These are phyloP conservation scores for Plasmodium sp. DNA, from an alignment of 169 alveolate genomes.

Conservation along the genomic window DNA sequence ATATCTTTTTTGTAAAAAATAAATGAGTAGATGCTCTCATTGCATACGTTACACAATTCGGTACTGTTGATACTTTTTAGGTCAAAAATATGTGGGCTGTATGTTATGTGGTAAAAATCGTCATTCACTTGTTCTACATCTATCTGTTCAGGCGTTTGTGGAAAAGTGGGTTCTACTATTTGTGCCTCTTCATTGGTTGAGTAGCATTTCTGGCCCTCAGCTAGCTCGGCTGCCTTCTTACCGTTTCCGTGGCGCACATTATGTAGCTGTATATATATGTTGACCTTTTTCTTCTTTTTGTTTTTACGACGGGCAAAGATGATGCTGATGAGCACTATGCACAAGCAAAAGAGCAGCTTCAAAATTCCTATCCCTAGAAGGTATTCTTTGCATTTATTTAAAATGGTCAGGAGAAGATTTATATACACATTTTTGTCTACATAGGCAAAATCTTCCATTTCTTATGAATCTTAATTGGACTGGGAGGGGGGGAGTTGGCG, in stretches of 20 bases:
- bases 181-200: constrained; percentile 12
- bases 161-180: background rate
- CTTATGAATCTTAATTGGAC: constrained; percentile 15
- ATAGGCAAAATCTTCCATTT: constrained; percentile 72
- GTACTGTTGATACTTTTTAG: constrained; percentile 20
- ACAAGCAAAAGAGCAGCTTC: constrained; percentile 33
- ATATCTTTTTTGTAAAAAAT: constrained; percentile 57
- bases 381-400: constrained; percentile 44
- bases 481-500: background rate
- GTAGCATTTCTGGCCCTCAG: background rate
- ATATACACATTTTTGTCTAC: constrained; percentile 69
- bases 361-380: constrained; percentile 37
- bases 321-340: constrained; percentile 36
- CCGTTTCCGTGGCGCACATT: background rate
- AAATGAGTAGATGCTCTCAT: constrained; percentile 60
- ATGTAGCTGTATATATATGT: constrained; percentile 40
- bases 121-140: constrained; percentile 12
- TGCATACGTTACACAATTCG: constrained; percentile 63
- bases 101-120: constrained; percentile 20
- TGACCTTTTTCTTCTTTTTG: constrained; percentile 52
- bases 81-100: constrained; percentile 52
- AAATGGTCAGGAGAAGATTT: constrained; percentile 24
- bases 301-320: constrained; percentile 57
- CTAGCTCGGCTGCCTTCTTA: background rate
- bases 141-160: background rate